Base-by-base conservation (phyloP, 2,329 filamentous ascomycete genomes). In the Talaromyces pinophilus region DNA sequence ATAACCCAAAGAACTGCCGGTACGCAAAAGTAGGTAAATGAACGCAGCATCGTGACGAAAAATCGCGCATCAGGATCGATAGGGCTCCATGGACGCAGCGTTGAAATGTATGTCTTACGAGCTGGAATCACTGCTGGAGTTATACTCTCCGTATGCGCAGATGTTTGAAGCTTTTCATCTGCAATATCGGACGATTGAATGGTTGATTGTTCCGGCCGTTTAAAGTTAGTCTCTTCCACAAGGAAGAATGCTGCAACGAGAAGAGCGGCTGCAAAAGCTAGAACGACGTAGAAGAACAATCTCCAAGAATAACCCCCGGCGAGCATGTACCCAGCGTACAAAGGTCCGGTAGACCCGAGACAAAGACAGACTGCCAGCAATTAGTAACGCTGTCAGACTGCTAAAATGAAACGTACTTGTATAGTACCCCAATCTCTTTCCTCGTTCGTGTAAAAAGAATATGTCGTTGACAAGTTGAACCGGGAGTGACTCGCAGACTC, bases 241-340 rank as follows among this genome's bases (percentile, higher is more conserved):
- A 88, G 84, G 67, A 88, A 76, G 71, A 88, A 86, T 0, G 83
- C 80, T 7, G 83, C 69, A 52, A 86, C 75, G 67, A 78, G 75
- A 59, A 78, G 72, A 5, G 74, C 74, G 8, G 75, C 75, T 1
- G 82, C 80, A 62, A 88, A 87, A 2, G 85, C 86, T 59, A 86
- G 81, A 68, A 84, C 82, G 63, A 88, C 85, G 72, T 87, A 87
- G 78, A 88, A 88, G 77, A 85, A 88, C 0, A 88, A 81, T 17
- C 83, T 79, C 85, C 86, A 88, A 6, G 85, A 86, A 70, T 85
- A 83, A 10, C 84, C 83, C 0, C 81, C 85, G 0, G 82, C 81
- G 6, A 88, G 82, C 85, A 88, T 88, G 73, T 87, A 88, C 13
- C 86, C 85, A 1, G 86, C 85, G 59, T 85, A 87, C 0, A 88